A percentile compares a stretch with the other conserved stretches of the same genome.
These are phyloP conservation scores for Termitomyces eurrhizus DNA, from an alignment of 768 basidiomycete genomes.

Conservation along the genomic window DNA sequence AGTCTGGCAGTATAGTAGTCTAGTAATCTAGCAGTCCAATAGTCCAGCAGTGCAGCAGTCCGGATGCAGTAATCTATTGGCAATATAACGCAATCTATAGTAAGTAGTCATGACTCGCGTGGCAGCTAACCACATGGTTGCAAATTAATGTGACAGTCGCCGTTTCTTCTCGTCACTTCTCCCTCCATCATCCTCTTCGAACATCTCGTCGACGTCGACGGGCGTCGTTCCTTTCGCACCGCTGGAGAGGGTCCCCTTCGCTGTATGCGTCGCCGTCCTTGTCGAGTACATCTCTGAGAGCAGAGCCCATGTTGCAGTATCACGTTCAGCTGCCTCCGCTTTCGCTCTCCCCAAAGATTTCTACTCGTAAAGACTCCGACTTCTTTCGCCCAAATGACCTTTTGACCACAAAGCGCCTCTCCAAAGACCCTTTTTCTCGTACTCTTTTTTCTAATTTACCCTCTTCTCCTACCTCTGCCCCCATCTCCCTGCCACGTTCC, in stretches of 20 bases:
- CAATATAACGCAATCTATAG: no score
- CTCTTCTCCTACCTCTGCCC: conserved; percentile 23
- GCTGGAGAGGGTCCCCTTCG: conserved; percentile 7
- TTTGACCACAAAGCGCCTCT: conserved; percentile 33
- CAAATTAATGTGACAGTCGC: conserved; percentile 18
- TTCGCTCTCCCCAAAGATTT: conserved; percentile 32
- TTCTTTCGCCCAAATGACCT: conserved; percentile 41
- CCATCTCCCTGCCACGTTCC: conserved; percentile 31
- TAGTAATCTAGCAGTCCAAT: no score
- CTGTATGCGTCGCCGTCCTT: conserved; percentile 26
- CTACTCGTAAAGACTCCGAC: conserved; percentile 29
- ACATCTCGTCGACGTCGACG: conserved; percentile 21
- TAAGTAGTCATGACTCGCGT: not conserved
- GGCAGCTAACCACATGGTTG: conserved; percentile 11
- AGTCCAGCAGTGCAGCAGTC: no score
- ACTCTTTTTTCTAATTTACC: conserved; percentile 23
- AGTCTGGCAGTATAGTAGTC: no score
- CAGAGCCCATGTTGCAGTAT: conserved; percentile 61
- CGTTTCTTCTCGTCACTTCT: conserved; percentile 21
- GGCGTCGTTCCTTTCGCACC: conserved; percentile 23
- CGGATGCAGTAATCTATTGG: no score
- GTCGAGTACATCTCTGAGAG: conserved; percentile 36
- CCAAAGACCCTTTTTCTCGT: conserved; percentile 33
- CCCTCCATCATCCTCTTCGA: not conserved
- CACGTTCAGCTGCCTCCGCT: conserved; percentile 39